Evolutionary conservation across 73 alveolate species (phyloP).

Genomic region (Paramecium caudatum): DNA sequence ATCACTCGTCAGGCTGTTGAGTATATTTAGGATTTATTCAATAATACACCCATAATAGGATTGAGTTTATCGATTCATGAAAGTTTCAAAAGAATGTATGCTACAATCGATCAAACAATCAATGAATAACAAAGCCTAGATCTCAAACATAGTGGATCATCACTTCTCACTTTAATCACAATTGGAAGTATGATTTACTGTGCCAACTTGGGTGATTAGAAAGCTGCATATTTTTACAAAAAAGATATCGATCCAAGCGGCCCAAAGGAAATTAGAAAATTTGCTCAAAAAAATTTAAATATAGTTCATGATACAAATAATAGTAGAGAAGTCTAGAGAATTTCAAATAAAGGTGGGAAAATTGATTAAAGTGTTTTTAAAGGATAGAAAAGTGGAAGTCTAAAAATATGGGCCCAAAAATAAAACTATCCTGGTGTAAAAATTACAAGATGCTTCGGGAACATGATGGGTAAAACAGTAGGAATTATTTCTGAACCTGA

Average conservation of each 20-base stretch:
- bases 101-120: too few species aligned
- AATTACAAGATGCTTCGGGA: constrained; percentile 20
- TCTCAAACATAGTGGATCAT: background rate
- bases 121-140: too few species aligned
- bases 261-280: background rate
- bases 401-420: background rate
- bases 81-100: background rate
- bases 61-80: background rate
- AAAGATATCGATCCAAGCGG: constrained; percentile 16
- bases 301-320: constrained; percentile 25
- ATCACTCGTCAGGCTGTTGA: constrained; percentile 35
- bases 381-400: constrained; percentile 34
- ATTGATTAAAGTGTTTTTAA: background rate
- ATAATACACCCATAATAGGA: constrained; percentile 9
- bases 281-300: background rate
- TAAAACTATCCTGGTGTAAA: constrained; percentile 18
- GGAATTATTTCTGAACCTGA: constrained; percentile 32
- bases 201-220: constrained; percentile 43
- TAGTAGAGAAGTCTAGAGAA: constrained; percentile 7
- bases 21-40: background rate
- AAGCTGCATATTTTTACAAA: constrained; percentile 18
- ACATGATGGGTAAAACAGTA: background rate
- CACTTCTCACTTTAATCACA: background rate
- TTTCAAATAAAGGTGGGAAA: constrained; percentile 2
- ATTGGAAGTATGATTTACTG: background rate